Base-by-base conservation (phyloP, 1,284 basidiomycete genomes). In the Paramarasmius palmivorus region DNA sequence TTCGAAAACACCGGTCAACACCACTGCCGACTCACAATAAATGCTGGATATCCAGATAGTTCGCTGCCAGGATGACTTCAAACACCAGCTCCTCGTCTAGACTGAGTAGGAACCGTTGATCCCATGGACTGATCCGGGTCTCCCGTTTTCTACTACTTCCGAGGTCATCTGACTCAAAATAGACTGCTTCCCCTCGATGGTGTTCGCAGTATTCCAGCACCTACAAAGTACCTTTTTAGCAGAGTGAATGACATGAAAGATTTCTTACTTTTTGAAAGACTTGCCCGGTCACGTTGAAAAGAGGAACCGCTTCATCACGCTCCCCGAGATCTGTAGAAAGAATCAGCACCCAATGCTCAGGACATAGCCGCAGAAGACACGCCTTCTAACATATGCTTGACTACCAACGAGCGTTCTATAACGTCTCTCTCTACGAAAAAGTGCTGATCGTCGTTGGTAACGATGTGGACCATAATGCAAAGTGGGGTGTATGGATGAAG, bases 151-250 rank as follows among this genome's bases (percentile, higher is more conserved):
- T n/a, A n/a, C n/a, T n/a, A n/a, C n/a, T n/a, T 55, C 72, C 83
- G 59, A 83, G 80, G 63, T 94, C 91, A 55, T 89, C 81, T 61
- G 93, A 92, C 14, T 87, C 78, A 25, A 89, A 79, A n/a, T 96
- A 95, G 42, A 97, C 83, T 25, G 95, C 93, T 73, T 99, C 97
- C 65, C 89, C 88, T 61, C 93, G 90, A 76, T 99, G 97, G 75
- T 99, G 95, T 66, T 98, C 95, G 82, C 97, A 99, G 82, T 98
- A 99, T 70, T 99, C 97, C 42, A 99, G 82, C 53, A 99, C 95
- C 93, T 96, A 62, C 40, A 49, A 17, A 36, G 17, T 29, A 17
- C 9, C n/a, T 6, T 17, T 48, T 20, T 12, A 32, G 22, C 10
- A 12, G 1, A 8, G 15, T 9, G 22, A 9, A 35, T 10, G 26